Conservation (phyloP, 2,329 filamentous ascomycete genomes). For the Dothiorella sarmentorum region DNA sequence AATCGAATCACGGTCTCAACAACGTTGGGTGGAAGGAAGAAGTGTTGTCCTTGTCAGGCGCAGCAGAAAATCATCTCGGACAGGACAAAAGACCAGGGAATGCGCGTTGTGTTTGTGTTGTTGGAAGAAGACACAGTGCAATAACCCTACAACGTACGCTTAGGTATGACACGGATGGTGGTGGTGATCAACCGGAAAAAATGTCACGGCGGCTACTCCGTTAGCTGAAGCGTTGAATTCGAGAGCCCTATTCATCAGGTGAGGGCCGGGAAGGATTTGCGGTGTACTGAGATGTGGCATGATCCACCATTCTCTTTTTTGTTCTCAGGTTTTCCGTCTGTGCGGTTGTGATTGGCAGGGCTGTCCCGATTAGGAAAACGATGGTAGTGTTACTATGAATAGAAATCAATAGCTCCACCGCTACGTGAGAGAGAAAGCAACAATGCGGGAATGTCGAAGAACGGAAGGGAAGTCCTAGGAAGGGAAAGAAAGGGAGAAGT, state of each 20-base stretch:
- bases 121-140: too few relatives aligned
- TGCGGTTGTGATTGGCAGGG: conserved; percentile 5
- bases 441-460: background rate
- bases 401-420: conserved; percentile 4
- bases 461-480: background rate
- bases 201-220: background rate
- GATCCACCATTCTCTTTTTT: too few relatives aligned
- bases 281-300: too few relatives aligned
- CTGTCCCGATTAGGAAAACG: background rate
- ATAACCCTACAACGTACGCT: background rate
- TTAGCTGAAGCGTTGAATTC: background rate
- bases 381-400: background rate
- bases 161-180: background rate
- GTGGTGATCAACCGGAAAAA: background rate
- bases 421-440: background rate
- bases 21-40: too few relatives aligned
- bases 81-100: too few relatives aligned
- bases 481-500: background rate
- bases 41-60: too few relatives aligned
- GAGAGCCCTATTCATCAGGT: too few relatives aligned
- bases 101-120: background rate
- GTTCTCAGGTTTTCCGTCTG: background rate
- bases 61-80: too few relatives aligned
- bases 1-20: too few relatives aligned
- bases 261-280: too few relatives aligned